Percentiles rank a stretch among this genome's conserved stretches.
Evolutionary conservation across 2,329 filamentous ascomycete species (phyloP).

Genomic region (Neospermospora avenae): DNA sequence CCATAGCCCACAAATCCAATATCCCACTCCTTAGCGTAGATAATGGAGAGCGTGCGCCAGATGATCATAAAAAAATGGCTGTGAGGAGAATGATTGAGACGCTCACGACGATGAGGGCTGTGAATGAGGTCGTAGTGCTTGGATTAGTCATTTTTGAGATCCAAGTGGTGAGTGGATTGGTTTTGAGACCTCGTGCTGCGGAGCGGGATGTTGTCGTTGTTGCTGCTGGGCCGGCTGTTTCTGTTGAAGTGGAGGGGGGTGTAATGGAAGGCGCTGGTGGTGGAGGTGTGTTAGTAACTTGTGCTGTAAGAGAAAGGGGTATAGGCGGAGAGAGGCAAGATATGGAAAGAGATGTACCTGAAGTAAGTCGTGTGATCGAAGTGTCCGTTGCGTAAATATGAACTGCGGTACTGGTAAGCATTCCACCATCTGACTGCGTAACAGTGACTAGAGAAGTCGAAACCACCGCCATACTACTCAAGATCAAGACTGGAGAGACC

Average conservation of each 20-base stretch:
- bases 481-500: background rate
- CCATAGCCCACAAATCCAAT: background rate
- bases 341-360: background rate
- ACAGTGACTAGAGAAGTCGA: background rate
- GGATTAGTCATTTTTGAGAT: background rate
- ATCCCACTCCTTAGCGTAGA: background rate
- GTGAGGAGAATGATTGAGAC: background rate
- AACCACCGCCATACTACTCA: background rate
- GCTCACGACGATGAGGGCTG: background rate
- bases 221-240: background rate
- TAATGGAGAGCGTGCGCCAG: background rate
- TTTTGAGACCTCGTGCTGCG: background rate
- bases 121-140: background rate
- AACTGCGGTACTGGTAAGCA: background rate
- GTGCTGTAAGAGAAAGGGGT: too few relatives aligned
- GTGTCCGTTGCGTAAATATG: too few relatives aligned
- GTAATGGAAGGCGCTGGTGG: background rate
- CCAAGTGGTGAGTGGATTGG: background rate
- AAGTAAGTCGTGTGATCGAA: background rate
- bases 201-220: background rate
- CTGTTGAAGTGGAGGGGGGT: background rate
- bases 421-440: background rate
- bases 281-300: background rate
- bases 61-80: slow-evolving; percentile 6
- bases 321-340: background rate